A percentile compares a stretch with the other conserved stretches of the same genome.
Evolutionary conservation across 306 rosid species (phyloP).

Genomic region (Biancaea sappan): DNA sequence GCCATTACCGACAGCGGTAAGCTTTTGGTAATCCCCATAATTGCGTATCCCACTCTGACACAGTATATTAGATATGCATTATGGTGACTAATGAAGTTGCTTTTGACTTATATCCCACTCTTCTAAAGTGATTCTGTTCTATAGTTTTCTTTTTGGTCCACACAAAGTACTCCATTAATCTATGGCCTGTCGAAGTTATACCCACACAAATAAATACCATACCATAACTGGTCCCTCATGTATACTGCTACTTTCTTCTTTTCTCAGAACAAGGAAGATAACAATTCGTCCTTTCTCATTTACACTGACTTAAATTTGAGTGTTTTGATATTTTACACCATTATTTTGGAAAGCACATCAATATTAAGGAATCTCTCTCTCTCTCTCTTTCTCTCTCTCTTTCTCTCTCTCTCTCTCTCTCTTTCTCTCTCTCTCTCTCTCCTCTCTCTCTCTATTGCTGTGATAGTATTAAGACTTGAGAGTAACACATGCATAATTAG

Average conservation of each 20-base stretch:
- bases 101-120: slow-evolving; percentile 46
- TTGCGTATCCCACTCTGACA: slow-evolving; percentile 28
- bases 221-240: not conserved
- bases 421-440: no score
- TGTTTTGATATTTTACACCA: not conserved
- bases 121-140: not conserved
- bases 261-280: not conserved
- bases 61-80: slow-evolving; percentile 22
- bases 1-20: slow-evolving; percentile 21
- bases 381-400: no score
- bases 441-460: no score
- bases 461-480: no score
- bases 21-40: slow-evolving; percentile 26
- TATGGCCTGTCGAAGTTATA: not conserved
- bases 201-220: not conserved
- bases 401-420: no score
- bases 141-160: not conserved
- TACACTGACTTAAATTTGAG: not conserved
- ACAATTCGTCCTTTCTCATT: not conserved
- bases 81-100: slow-evolving; percentile 30
- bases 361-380: no score
- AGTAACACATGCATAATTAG: no score
- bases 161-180: not conserved
- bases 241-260: not conserved
- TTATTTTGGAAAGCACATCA: not conserved